These are phyloP conservation scores for Paratinospora sagittata DNA, from an alignment of 164 flowering plant genomes.

Conservation along the genomic window DNA sequence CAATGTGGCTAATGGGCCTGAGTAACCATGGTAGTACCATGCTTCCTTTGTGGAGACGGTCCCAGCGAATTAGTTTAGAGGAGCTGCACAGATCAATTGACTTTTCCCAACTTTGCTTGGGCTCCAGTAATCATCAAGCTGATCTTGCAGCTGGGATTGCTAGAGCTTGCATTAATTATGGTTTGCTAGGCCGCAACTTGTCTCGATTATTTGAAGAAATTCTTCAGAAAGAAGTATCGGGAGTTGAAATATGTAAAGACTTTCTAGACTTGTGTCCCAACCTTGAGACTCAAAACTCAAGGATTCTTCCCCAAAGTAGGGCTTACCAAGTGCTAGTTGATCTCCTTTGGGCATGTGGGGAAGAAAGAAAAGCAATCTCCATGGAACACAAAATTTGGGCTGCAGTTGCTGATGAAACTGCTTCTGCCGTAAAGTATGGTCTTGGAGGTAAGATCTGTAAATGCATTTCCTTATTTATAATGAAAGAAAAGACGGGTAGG, in stretches of 20 bases:
- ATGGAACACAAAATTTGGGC: conserved; percentile 77
- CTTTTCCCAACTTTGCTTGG: conserved; percentile 65
- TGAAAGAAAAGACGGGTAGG: neutral
- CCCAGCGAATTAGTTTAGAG: conserved; percentile 75
- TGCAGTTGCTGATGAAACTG: conserved; percentile 94
- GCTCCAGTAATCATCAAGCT: conserved; percentile 80
- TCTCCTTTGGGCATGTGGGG: conserved; percentile 73
- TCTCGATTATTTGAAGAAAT: conserved; percentile 82
- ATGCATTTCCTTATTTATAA: neutral
- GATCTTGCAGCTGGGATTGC: conserved; percentile 90
- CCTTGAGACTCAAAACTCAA: conserved; percentile 50
- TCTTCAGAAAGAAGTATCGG: conserved; percentile 61
- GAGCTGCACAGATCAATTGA: conserved; percentile 89
- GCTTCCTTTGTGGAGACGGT: conserved; percentile 55
- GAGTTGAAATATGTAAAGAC: conserved; percentile 58
- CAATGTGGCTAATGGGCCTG: conserved; percentile 86
- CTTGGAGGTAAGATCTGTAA: conserved; percentile 47
- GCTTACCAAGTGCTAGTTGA: conserved; percentile 89
- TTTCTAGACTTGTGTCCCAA: conserved; percentile 57
- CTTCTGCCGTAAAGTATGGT: conserved; percentile 83
- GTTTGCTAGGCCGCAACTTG: conserved; percentile 84
- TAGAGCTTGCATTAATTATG: conserved; percentile 77
- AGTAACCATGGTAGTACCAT: conserved; percentile 24
- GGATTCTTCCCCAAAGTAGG: conserved; percentile 79
- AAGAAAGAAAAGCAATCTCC: conserved; percentile 39